phyloP scores from a whole-genome alignment of 495 filamentous ascomycete species.

The Aspergillus hancockii region DNA sequence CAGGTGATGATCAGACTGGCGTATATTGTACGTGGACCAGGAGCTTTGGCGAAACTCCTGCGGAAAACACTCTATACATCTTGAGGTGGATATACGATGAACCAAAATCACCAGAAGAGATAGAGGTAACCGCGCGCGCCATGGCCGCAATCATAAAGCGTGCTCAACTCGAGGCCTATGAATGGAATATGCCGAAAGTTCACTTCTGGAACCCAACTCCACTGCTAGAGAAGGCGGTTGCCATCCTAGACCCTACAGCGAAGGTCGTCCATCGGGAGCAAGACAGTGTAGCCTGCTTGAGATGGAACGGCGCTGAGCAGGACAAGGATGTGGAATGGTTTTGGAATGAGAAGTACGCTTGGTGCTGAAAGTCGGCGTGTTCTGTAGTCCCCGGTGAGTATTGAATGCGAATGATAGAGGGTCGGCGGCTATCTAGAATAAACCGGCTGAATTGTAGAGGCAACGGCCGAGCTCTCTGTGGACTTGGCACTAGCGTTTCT shows the following conservation, averaged over 20 bases:
- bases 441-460: slow-evolving; percentile 23
- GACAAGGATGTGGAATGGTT: slow-evolving; percentile 74
- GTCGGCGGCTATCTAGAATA: slow-evolving; percentile 6
- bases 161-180: slow-evolving; percentile 56
- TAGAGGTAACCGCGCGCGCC: slow-evolving; percentile 38
- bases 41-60: slow-evolving; percentile 56
- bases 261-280: slow-evolving; percentile 59
- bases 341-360: slow-evolving; percentile 89
- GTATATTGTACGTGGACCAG: slow-evolving; percentile 84
- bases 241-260: slow-evolving; percentile 48
- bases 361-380: slow-evolving; percentile 64
- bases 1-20: slow-evolving; percentile 54
- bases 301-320: slow-evolving; percentile 58
- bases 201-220: slow-evolving; percentile 67
- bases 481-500: slow-evolving; percentile 23
- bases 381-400: neutral
- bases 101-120: slow-evolving; percentile 37
- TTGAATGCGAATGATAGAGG: neutral
- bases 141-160: slow-evolving; percentile 53
- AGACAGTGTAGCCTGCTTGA: slow-evolving; percentile 63
- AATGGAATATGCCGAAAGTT: slow-evolving; percentile 60
- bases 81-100: slow-evolving; percentile 74
- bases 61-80: slow-evolving; percentile 74
- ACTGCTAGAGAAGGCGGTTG: slow-evolving; percentile 59
- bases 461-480: slow-evolving; percentile 7